These are phyloP conservation scores for Piromyces sp. DNA, from an alignment of 192 early-diverging fungal genomes.

Conservation along the genomic window DNA sequence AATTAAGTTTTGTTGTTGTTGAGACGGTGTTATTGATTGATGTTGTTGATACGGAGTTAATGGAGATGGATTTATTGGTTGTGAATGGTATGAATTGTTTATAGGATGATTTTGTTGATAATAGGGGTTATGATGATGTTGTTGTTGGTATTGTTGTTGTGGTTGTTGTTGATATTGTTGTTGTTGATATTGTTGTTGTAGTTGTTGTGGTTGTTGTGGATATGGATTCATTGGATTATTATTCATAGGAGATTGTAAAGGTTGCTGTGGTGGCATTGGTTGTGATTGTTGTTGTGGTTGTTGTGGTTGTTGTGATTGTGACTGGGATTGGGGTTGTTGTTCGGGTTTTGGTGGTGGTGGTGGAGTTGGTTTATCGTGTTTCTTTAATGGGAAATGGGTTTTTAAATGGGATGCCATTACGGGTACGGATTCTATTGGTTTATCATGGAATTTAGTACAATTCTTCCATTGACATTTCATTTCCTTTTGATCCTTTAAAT, in stretches of 20 bases:
- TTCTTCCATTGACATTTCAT: not conserved
- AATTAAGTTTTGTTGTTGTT: not conserved
- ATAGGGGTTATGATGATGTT: not conserved
- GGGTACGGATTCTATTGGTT: not conserved
- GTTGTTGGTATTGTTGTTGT: not conserved
- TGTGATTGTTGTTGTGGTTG: no score
- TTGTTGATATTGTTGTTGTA: not conserved
- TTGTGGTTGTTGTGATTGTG: no score
- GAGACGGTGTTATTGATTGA: not conserved
- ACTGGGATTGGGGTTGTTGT: not conserved
- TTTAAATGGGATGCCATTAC: not conserved
- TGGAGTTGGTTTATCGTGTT: not conserved
- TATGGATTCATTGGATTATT: not conserved
- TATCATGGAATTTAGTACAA: not conserved
- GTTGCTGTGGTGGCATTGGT: no score
- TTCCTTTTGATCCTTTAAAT: not conserved
- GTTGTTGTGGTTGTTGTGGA: not conserved
- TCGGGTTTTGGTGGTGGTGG: not conserved
- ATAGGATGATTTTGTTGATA: not conserved
- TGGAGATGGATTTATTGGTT: not conserved
- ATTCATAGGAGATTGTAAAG: no score
- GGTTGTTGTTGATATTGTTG: no score
- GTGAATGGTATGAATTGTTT: not conserved
- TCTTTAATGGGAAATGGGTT: not conserved
- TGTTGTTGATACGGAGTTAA: not conserved